Conservation (phyloP, 1,284 basidiomycete species). For the Laetiporus sulphureus region DNA sequence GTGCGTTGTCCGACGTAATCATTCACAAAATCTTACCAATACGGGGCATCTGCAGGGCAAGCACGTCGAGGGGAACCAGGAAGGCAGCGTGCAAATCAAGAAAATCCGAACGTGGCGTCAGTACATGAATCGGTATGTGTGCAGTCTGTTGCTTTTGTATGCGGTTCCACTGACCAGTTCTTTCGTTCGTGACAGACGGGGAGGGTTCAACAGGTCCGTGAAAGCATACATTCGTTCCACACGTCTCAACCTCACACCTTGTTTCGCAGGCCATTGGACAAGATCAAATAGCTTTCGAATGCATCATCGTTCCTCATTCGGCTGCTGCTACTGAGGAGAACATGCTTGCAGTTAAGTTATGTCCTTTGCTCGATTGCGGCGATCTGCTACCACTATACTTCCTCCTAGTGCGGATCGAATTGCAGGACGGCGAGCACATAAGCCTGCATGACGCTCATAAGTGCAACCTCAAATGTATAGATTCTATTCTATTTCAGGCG, state of each 20-base stretch:
- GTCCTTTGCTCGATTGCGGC: constrained; percentile 7
- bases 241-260: constrained; percentile 10
- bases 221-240: neutral
- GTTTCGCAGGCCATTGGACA: constrained; percentile 53
- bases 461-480: too few relatives aligned
- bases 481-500: too few relatives aligned
- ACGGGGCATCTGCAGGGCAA: constrained; percentile 73
- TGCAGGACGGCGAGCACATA: too few relatives aligned
- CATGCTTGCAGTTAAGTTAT: constrained; percentile 10
- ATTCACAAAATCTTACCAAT: neutral
- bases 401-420: too few relatives aligned
- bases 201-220: constrained; percentile 85
- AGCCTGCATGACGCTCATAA: too few relatives aligned
- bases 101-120: constrained; percentile 93
- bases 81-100: constrained; percentile 72
- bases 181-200: too few relatives aligned
- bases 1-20: constrained; percentile 34
- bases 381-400: constrained; percentile 10
- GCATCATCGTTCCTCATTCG: too few relatives aligned
- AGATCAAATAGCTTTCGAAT: constrained; percentile 54
- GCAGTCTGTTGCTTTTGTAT: neutral
- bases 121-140: constrained; percentile 82
- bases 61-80: constrained; percentile 76
- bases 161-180: too few relatives aligned
- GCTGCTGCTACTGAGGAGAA: neutral